A percentile compares a stretch with the other conserved stretches of the same genome.
These are phyloP conservation scores for Pythium coloratum DNA, from an alignment of 352 stramenopile genomes.

Conservation along the genomic window DNA sequence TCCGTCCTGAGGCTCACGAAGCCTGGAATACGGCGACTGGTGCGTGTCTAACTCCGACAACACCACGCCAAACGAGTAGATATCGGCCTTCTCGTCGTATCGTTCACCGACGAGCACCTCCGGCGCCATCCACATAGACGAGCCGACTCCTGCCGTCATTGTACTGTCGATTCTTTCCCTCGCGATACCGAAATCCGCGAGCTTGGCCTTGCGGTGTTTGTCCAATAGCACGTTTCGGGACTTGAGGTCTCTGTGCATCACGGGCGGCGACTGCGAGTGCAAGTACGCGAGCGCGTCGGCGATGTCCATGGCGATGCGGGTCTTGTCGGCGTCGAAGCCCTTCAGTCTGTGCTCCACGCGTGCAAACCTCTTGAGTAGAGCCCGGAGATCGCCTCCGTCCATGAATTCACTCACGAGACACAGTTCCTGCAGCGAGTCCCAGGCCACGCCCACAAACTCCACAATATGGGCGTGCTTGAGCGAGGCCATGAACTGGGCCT, in stretches of 20 bases:
- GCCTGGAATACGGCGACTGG: slow-evolving; percentile 30
- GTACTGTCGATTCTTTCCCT: slow-evolving; percentile 30
- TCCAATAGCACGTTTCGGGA: slow-evolving; percentile 41
- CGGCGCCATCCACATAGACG: slow-evolving; percentile 40
- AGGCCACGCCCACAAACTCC: slow-evolving; percentile 41
- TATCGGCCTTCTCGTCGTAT: slow-evolving; percentile 9
- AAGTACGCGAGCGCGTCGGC: slow-evolving; percentile 39
- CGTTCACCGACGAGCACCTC: slow-evolving; percentile 36
- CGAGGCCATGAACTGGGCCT: slow-evolving; percentile 36
- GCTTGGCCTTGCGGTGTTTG: slow-evolving; percentile 33
- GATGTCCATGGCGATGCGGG: slow-evolving; percentile 35
- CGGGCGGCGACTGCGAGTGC: slow-evolving; percentile 28
- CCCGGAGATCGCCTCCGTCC: slow-evolving; percentile 41
- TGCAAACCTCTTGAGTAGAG: slow-evolving; percentile 29
- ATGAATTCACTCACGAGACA: slow-evolving; percentile 43
- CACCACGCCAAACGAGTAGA: slow-evolving; percentile 9
- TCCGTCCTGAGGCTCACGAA: slow-evolving; percentile 6
- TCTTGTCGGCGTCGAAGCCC: slow-evolving; percentile 37
- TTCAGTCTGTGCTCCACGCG: slow-evolving; percentile 9
- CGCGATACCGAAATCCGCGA: slow-evolving; percentile 46
- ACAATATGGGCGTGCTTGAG: slow-evolving; percentile 43
- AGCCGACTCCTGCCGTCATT: slow-evolving; percentile 39
- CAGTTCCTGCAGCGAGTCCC: slow-evolving; percentile 36
- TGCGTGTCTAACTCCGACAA: slow-evolving; percentile 31
- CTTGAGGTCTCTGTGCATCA: slow-evolving; percentile 46